Percentiles rank a stretch among this genome's conserved stretches.
These are phyloP conservation scores for Neoboletus brunneissimus DNA, from an alignment of 768 basidiomycete species.

Conservation along the genomic window DNA sequence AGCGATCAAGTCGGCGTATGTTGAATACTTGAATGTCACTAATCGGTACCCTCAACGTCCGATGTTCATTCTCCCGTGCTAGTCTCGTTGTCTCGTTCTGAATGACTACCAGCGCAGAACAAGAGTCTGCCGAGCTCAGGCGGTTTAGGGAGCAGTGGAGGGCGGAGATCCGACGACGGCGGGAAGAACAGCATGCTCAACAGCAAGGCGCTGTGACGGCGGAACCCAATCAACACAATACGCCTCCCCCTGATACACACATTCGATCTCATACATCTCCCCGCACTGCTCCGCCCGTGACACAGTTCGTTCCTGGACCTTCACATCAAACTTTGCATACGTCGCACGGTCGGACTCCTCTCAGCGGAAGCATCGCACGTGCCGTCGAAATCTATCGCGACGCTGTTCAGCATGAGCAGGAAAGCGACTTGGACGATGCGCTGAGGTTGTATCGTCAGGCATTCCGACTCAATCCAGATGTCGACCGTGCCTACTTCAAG, in stretches of 20 bases:
- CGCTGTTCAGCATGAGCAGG: slow-evolving; percentile 73
- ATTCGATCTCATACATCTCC: slow-evolving; percentile 2
- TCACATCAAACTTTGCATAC: slow-evolving; percentile 16
- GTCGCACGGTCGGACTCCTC: slow-evolving; percentile 26
- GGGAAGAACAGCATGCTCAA: slow-evolving; percentile 13
- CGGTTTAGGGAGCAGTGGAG: slow-evolving; percentile 74
- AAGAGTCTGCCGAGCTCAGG: slow-evolving; percentile 60
- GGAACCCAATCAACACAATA: neutral
- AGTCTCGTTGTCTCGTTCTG: neutral
- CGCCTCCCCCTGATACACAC: slow-evolving; percentile 8
- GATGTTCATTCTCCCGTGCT: neutral
- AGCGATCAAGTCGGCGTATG: neutral
- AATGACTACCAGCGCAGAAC: slow-evolving; percentile 19
- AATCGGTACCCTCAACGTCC: neutral
- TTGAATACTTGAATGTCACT: neutral
- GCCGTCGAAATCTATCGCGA: slow-evolving; percentile 67
- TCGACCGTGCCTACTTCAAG: slow-evolving; percentile 67
- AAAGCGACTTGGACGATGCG: slow-evolving; percentile 72
- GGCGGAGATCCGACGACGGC: slow-evolving; percentile 50
- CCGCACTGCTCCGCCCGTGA: neutral
- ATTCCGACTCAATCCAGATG: slow-evolving; percentile 72
- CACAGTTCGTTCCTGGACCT: slow-evolving; percentile 12
- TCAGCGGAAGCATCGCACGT: slow-evolving; percentile 37
- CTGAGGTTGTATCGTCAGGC: slow-evolving; percentile 74
- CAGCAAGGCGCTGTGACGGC: slow-evolving; percentile 1